phyloP scores from a whole-genome alignment of 2,329 filamentous ascomycete genomes.

The Cercospora janseana region DNA sequence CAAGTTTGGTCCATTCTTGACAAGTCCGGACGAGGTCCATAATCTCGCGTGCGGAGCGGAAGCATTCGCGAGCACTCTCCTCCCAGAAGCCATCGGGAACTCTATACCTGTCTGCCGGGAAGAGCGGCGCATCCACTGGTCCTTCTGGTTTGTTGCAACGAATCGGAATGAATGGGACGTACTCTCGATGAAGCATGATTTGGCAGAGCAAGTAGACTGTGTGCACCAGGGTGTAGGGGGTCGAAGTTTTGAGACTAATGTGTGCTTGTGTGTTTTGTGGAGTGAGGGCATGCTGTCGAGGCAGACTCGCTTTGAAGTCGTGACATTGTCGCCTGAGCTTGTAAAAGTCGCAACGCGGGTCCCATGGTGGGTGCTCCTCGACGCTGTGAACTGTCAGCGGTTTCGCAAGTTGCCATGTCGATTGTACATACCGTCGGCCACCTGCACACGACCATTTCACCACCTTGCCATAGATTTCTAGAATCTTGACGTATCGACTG shows the following conservation, averaged over 20 bases:
- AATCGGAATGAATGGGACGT: constrained; percentile 64
- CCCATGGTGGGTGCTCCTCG: constrained; percentile 60
- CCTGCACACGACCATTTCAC: constrained; percentile 60
- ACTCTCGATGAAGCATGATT: constrained; percentile 68
- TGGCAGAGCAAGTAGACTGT: constrained; percentile 64
- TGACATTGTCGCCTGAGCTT: constrained; percentile 53
- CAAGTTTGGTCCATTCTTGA: constrained; percentile 58
- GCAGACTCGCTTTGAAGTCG: constrained; percentile 55
- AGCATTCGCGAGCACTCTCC: constrained; percentile 60
- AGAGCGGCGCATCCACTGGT: constrained; percentile 59
- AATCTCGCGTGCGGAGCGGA: constrained; percentile 62
- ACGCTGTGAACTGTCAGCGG: constrained; percentile 37
- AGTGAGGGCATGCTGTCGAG: constrained; percentile 57
- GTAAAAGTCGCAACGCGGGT: constrained; percentile 54
- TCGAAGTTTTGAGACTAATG: constrained; percentile 61
- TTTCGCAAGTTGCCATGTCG: neutral
- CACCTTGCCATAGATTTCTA: constrained; percentile 56
- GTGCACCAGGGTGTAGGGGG: constrained; percentile 65
- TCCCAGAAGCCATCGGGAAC: constrained; percentile 61
- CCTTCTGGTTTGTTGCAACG: constrained; percentile 51
- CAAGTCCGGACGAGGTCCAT: constrained; percentile 64
- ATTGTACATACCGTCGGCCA: constrained; percentile 48
- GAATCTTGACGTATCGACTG: constrained; percentile 53
- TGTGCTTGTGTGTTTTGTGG: constrained; percentile 64
- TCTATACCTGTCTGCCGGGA: constrained; percentile 48